phyloP scores from a whole-genome alignment of 2,329 filamentous ascomycete genomes.

The Gnomoniopsis sp. region DNA sequence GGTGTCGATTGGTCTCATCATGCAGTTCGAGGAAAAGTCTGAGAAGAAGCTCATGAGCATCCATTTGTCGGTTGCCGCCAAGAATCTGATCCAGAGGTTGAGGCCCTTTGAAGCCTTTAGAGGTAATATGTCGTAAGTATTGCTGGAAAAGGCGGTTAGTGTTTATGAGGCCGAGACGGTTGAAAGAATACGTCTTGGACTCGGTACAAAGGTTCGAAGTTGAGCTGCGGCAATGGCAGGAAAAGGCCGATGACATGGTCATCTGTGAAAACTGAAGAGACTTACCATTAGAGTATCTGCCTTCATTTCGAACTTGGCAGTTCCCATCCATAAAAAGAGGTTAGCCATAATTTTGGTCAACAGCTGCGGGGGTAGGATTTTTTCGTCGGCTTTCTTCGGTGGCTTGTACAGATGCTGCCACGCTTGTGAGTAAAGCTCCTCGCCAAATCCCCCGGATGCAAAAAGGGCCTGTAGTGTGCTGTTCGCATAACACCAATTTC shows the following conservation, averaged over 20 bases:
- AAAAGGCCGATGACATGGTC: too few relatives aligned
- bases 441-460: constrained; percentile 65
- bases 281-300: constrained; percentile 57
- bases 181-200: too few relatives aligned
- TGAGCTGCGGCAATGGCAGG: neutral
- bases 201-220: too few relatives aligned
- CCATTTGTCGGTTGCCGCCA: constrained; percentile 76
- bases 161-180: neutral
- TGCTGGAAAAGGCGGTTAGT: constrained; percentile 35
- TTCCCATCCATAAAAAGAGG: constrained; percentile 55
- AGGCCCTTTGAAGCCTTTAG: constrained; percentile 26
- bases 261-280: too few relatives aligned
- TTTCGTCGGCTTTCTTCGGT: constrained; percentile 59
- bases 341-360: constrained; percentile 59
- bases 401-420: constrained; percentile 65
- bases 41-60: constrained; percentile 84
- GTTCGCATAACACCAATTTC: constrained; percentile 88
- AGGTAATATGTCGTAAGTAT: constrained; percentile 62
- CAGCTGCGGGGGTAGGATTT: constrained; percentile 51
- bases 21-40: constrained; percentile 80
- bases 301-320: constrained; percentile 50
- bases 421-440: constrained; percentile 57
- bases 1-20: constrained; percentile 72
- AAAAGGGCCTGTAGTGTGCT: constrained; percentile 82
- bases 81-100: constrained; percentile 44